Evolutionary conservation across 2,329 filamentous ascomycete genomes (phyloP), one percentile per base, ranked within the genome.

Genomic region (Ascochyta clinopodiicola): DNA sequence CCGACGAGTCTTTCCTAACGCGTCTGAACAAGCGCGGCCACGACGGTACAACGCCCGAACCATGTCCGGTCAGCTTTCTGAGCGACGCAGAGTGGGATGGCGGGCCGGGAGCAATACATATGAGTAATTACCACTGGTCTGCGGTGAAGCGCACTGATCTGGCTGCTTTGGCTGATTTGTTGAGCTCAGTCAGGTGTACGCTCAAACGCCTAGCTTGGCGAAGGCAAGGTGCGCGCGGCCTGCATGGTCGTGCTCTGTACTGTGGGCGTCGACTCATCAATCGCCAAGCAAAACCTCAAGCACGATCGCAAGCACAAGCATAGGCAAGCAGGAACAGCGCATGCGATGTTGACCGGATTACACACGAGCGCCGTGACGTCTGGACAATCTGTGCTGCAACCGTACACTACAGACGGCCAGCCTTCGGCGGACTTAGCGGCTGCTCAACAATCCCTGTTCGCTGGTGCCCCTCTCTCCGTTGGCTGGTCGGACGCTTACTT

Each of bases 41-140:
- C 34, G 35, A 51, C 52, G 43, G 48, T 57, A 35, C 48, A 49
- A 36, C 44, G 54, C 48, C 44, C 54, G 40, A 44, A 22, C 48
- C 44, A 49, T 22, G 27, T 52, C 54, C 54, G 22, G 44, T 52
- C 54, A 49, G 54, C 54, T 34, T 57, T 57, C 49, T 57, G 54
- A 49, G 49, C 44, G 44, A 49, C 15, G 54, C 22, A 45, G 49
- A 56, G 60, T 56, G 60, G 60, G 51, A 56, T 58, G 55, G 47
- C 38, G 46, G 50, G 46, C 48, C 44, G 47, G 44, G 46, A 35
- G 43, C 50, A 47, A 56, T 59, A 44, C 54, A 47, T 53, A 55
- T 57, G 55, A 55, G 58, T 56, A 57, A 57, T 52, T 52, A 52
- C 44, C 44, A 49, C 44, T 19, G 54, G 49, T 27, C 42, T 56